Percentiles rank a stretch among this genome's conserved stretches.
phyloP scores from a whole-genome alignment of 495 filamentous ascomycete genomes.

The Evernia prunastri region DNA sequence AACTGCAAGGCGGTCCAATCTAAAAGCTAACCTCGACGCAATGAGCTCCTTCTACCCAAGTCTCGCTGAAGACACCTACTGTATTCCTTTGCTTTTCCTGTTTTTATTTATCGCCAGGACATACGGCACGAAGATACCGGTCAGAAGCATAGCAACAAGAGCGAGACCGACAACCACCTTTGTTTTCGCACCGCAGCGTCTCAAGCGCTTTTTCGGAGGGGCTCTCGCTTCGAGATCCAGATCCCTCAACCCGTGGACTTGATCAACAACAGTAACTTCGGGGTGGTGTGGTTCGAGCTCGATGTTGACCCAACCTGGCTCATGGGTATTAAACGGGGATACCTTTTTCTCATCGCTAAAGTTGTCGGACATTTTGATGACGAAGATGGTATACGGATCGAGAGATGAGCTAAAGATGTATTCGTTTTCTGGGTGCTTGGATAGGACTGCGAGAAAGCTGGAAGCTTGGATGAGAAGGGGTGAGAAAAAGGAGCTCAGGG shows the following conservation, averaged over 20 bases:
- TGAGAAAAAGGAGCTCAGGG: background rate
- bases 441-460: background rate
- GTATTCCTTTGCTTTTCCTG: background rate
- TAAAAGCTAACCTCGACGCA: background rate
- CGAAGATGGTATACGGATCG: background rate
- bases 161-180: background rate
- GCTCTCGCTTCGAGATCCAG: background rate
- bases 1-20: background rate
- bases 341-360: background rate
- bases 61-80: background rate
- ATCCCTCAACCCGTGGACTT: background rate
- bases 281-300: background rate
- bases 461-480: background rate
- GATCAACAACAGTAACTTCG: background rate
- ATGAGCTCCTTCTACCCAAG: background rate
- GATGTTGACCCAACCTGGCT: background rate
- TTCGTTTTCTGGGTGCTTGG: background rate
- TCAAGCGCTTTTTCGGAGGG: background rate
- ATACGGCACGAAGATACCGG: background rate
- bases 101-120: background rate
- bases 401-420: background rate
- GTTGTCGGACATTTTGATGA: background rate
- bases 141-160: background rate
- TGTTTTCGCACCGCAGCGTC: background rate
- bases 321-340: background rate